Conservation (phyloP, 495 filamentous ascomycete genomes). For the Lasiosphaeris hirsuta region DNA sequence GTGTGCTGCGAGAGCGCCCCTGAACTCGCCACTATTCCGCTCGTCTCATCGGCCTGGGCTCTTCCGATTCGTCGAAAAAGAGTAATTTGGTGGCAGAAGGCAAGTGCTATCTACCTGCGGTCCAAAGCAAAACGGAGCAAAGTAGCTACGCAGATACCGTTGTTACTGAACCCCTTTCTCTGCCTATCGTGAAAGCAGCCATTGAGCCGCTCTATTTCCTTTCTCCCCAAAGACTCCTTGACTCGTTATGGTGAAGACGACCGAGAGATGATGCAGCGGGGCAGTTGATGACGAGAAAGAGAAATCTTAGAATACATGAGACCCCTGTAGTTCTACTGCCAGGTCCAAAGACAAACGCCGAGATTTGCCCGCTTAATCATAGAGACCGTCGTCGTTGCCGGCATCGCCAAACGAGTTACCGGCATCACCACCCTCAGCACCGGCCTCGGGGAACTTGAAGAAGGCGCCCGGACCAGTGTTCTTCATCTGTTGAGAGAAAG, state of each 20-base stretch:
- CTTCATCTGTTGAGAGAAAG: conserved; percentile 98
- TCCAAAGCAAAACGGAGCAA: too few relatives aligned
- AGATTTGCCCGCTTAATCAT: conserved; percentile 43
- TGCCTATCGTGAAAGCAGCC: neutral
- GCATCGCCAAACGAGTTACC: conserved; percentile 73
- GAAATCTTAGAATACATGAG: conserved; percentile 21
- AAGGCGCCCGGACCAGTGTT: conserved; percentile 88
- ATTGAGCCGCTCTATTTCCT: neutral
- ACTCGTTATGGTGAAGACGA: conserved; percentile 8
- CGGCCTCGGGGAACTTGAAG: conserved; percentile 90
- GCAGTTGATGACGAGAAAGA: neutral
- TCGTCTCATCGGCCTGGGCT: too few relatives aligned
- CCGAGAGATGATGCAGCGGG: neutral
- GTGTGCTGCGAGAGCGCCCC: too few relatives aligned
- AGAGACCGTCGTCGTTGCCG: conserved; percentile 86
- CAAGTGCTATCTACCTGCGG: too few relatives aligned
- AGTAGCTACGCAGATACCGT: too few relatives aligned
- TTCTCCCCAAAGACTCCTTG: neutral
- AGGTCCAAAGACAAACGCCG: conserved; percentile 6
- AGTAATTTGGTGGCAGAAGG: too few relatives aligned
- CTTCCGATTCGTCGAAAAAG: too few relatives aligned
- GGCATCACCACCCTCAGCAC: conserved; percentile 51
- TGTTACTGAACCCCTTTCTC: too few relatives aligned
- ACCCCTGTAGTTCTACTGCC: conserved; percentile 7
- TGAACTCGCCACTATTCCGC: too few relatives aligned